Percentiles rank a stretch among this genome's conserved stretches.
phyloP scores from a whole-genome alignment of 2,329 filamentous ascomycete species.

The Sporothrix schenckii region DNA sequence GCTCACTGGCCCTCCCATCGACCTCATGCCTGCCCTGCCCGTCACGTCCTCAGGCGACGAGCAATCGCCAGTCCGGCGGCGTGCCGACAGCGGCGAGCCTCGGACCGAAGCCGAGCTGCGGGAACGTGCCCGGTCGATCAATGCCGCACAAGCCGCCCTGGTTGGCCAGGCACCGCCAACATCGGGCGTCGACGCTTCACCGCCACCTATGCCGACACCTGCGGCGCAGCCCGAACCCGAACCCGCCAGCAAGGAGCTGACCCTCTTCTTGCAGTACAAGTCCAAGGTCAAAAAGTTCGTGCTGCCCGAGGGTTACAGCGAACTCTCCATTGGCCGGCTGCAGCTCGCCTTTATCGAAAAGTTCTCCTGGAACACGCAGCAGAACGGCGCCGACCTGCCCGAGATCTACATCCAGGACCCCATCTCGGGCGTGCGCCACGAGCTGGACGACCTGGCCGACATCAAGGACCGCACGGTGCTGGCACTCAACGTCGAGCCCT shows the following conservation, averaged over 20 bases:
- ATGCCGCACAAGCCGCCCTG: conserved; percentile 28
- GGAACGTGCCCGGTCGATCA: conserved; percentile 35
- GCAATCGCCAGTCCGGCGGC: conserved; percentile 32
- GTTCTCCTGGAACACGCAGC: conserved; percentile 97
- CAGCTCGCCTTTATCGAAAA: conserved; percentile 98
- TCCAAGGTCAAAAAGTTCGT: conserved; percentile 97
- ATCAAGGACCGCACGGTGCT: conserved; percentile 94
- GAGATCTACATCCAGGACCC: conserved; percentile 98
- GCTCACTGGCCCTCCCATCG: conserved; percentile 59
- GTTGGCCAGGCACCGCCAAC: conserved; percentile 20
- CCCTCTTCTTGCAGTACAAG: conserved; percentile 93
- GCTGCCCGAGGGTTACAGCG: conserved; percentile 78
- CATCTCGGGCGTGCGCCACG: conserved; percentile 92
- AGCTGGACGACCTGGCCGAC: conserved; percentile 88
- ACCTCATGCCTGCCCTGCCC: conserved; percentile 45
- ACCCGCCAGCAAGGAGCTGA: conserved; percentile 75
- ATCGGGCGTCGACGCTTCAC: neutral
- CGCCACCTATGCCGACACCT: neutral
- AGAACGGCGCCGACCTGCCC: conserved; percentile 86
- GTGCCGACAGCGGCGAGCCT: conserved; percentile 8
- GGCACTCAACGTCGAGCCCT: conserved; percentile 87
- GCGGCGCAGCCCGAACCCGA: neutral
- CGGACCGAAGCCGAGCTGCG: conserved; percentile 21
- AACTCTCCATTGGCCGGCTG: conserved; percentile 81
- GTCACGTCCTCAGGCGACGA: conserved; percentile 40